Conservation (phyloP, 305 asterid species). For the Solanum hybrid region DNA sequence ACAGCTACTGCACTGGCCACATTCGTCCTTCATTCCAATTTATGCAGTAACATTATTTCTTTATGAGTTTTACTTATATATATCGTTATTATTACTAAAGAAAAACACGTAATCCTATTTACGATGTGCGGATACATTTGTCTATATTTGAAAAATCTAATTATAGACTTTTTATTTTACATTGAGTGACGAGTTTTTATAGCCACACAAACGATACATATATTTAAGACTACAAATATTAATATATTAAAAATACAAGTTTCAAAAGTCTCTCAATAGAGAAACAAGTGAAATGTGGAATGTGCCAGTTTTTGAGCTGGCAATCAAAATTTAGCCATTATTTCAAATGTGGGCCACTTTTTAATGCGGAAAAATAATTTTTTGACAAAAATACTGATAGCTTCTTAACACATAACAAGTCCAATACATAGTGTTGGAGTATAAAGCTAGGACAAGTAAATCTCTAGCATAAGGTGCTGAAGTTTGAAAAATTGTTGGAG, state of each 20-base stretch:
- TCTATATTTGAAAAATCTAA: not conserved
- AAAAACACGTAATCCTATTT: not conserved
- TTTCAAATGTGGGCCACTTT: not conserved
- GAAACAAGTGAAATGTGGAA: not conserved
- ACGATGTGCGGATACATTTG: not conserved
- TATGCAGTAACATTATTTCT: not conserved
- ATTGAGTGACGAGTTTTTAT: not conserved
- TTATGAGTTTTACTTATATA: not conserved
- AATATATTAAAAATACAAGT: not conserved
- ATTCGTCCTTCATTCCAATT: not conserved
- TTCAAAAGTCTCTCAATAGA: not conserved
- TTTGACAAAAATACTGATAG: not conserved
- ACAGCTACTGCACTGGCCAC: not conserved
- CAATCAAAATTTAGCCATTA: not conserved
- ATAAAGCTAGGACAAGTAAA: not conserved
- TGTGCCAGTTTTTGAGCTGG: not conserved
- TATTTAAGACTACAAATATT: not conserved
- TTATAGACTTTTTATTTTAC: not conserved
- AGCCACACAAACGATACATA: not conserved
- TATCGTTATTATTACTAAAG: not conserved
- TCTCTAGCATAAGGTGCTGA: not conserved
- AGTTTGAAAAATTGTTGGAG: not conserved
- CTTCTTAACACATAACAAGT: not conserved
- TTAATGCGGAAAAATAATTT: not conserved
- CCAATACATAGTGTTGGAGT: not conserved